These are phyloP conservation scores for Lagenaria siceraria DNA, from an alignment of 306 rosid genomes.

Conservation along the genomic window DNA sequence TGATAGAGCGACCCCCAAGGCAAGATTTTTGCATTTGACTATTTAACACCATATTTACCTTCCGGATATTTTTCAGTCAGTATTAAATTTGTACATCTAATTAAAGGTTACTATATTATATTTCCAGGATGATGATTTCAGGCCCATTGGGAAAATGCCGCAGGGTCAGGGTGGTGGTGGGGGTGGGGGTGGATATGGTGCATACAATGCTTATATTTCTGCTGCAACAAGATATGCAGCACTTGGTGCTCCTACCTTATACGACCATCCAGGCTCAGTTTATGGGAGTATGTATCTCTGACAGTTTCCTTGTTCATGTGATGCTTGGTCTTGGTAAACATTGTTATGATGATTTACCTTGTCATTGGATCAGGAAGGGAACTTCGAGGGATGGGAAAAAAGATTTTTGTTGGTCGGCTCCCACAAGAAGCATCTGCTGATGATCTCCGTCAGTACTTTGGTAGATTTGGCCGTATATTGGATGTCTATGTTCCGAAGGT, in stretches of 20 bases:
- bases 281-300: slow-evolving; percentile 63
- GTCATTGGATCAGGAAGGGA: slow-evolving; percentile 54
- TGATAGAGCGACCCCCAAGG: slow-evolving; percentile 98
- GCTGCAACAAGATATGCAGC: slow-evolving; percentile 97
- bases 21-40: slow-evolving; percentile 22
- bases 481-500: slow-evolving; percentile 93
- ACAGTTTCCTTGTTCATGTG: slow-evolving; percentile 2
- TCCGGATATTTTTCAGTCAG: not conserved
- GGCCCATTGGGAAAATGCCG: slow-evolving; percentile 59
- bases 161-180: slow-evolving; percentile 69
- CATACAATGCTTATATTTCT: slow-evolving; percentile 87
- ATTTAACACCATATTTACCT: not conserved
- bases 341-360: slow-evolving; percentile 8
- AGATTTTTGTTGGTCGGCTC: slow-evolving; percentile 80
- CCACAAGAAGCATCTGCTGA: slow-evolving; percentile 81
- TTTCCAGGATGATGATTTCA: slow-evolving; percentile 81
- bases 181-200: slow-evolving; percentile 68
- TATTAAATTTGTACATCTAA: not conserved
- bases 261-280: slow-evolving; percentile 73
- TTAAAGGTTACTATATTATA: slow-evolving; percentile 1
- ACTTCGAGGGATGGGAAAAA: slow-evolving; percentile 62
- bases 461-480: slow-evolving; percentile 77
- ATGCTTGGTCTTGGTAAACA: not conserved
- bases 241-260: slow-evolving; percentile 89
- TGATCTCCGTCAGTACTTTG: slow-evolving; percentile 88